Evolutionary conservation across 805 yeast species (phyloP).

Genomic region (Myxozyma nipponensis): DNA sequence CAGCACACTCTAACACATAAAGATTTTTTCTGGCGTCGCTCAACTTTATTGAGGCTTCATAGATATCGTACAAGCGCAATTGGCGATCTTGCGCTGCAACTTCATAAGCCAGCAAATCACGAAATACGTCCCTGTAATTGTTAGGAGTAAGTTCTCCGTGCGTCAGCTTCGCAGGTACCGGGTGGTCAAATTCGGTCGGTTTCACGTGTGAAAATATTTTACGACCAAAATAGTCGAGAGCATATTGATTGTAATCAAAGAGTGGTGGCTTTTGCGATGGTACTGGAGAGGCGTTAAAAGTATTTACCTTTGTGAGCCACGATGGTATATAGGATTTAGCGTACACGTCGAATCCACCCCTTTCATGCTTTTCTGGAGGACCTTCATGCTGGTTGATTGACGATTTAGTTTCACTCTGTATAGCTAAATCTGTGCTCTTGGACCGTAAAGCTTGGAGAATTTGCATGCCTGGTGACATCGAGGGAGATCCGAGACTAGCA

Average conservation of each 20-base stretch:
- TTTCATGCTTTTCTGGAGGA: no score
- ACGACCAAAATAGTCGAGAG: slow-evolving; percentile 12
- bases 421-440: no score
- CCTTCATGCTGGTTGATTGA: no score
- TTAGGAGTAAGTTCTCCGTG: slow-evolving; percentile 1
- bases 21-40: slow-evolving; percentile 3
- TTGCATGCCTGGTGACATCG: no score
- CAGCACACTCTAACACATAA: slow-evolving; percentile 17
- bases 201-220: slow-evolving; percentile 2
- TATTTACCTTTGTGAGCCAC: slow-evolving; percentile 23
- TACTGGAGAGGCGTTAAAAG: neutral
- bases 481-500: no score
- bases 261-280: slow-evolving; percentile 13
- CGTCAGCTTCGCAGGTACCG: no score
- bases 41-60: slow-evolving; percentile 5
- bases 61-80: slow-evolving; percentile 12
- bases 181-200: slow-evolving; percentile 4
- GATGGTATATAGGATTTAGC: slow-evolving; percentile 14
- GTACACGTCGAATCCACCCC: slow-evolving; percentile 24
- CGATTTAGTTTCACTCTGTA: no score
- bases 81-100: slow-evolving; percentile 17
- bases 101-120: slow-evolving; percentile 10
- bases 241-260: slow-evolving; percentile 10
- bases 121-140: slow-evolving; percentile 6
- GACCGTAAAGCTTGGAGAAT: no score